Conservation (phyloP, 768 basidiomycete genomes). For the Leccinum aurantiacum region DNA sequence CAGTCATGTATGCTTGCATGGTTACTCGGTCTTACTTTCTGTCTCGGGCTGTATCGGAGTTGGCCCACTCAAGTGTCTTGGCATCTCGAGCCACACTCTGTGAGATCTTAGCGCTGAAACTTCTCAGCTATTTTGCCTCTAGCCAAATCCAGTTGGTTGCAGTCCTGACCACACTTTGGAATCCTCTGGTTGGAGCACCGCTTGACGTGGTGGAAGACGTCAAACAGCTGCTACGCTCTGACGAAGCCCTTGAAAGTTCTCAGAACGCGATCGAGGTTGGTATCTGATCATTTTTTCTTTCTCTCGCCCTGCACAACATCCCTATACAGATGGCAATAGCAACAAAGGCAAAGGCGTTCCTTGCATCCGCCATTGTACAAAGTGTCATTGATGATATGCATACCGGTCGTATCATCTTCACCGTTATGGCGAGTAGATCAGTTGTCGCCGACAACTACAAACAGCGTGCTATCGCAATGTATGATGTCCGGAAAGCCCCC, state of each 20-base stretch:
- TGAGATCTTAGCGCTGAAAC: slow-evolving; percentile 87
- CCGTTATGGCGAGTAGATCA: slow-evolving; percentile 60
- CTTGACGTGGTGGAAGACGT: slow-evolving; percentile 66
- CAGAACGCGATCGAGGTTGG: slow-evolving; percentile 86
- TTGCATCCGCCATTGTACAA: slow-evolving; percentile 82
- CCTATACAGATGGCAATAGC: slow-evolving; percentile 77
- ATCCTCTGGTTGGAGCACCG: slow-evolving; percentile 77
- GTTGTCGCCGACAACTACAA: slow-evolving; percentile 92
- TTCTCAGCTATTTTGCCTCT: slow-evolving; percentile 70
- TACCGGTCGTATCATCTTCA: slow-evolving; percentile 72
- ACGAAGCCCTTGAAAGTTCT: slow-evolving; percentile 58
- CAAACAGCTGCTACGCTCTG: slow-evolving; percentile 52
- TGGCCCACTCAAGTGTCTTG: slow-evolving; percentile 78
- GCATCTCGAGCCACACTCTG: slow-evolving; percentile 72
- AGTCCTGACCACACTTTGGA: slow-evolving; percentile 81
- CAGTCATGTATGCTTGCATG: slow-evolving; percentile 73
- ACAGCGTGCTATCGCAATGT: slow-evolving; percentile 68
- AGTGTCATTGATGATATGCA: slow-evolving; percentile 87
- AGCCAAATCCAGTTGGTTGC: slow-evolving; percentile 74
- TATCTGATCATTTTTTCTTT: slow-evolving; percentile 12
- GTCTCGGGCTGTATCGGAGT: slow-evolving; percentile 60
- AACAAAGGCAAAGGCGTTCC: slow-evolving; percentile 79
- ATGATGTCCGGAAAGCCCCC: slow-evolving; percentile 63
- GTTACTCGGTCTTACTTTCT: slow-evolving; percentile 80
- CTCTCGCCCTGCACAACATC: neutral